Evolutionary conservation across 768 basidiomycete species (phyloP), one percentile per base, ranked within the genome.

Genomic region (Podaxis carcinomalis): DNA sequence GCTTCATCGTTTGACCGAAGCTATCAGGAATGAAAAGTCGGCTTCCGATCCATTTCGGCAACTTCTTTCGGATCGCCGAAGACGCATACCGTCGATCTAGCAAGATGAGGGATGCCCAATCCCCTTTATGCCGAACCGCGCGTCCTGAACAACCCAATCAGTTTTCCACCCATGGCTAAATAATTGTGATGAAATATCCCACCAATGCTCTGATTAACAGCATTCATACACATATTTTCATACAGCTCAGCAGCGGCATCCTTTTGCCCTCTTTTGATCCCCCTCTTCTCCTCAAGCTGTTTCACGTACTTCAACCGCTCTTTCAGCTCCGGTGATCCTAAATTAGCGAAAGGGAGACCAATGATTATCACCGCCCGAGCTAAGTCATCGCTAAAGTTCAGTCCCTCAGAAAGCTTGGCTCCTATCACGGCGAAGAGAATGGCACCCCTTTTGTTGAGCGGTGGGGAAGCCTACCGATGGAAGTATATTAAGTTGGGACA

Each of bases 131-230:
- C 46, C 96, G 87, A 62, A 98, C 96, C 3, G 95, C 95, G 52
- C 96, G 87, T 35, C 95, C 95, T 97, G 59, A 47, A 11, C 32
- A 56, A 27, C 46, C 47, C 50, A 47, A 42, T 57, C 13, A 51
- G 56, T 49, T 25, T 16, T 16, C 14, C 25, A 11, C 35, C 37
- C 35, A 7, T 61, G 44, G 60, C n/a, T 9, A 40, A 47, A 47
- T n/a, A 6, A 40, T 27, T 27, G 50, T 14, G 2, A 46, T 44
- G 21, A 40, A 6, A 6, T 19, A 2, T 72, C 87, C 59, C 52
- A 92, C 95, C 96, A 63, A 99, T 97, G 59, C 92, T 93, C 71
- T 99, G 96, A 73, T 99, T 99, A 56, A 99, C 95, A 0, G 95
- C 92, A 64, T 88, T 90, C 89, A 92, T 92, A 67, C 91, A 92